Evolutionary conservation across 2,329 filamentous ascomycete species (phyloP).

Genomic region (Diaporthe sp.): DNA sequence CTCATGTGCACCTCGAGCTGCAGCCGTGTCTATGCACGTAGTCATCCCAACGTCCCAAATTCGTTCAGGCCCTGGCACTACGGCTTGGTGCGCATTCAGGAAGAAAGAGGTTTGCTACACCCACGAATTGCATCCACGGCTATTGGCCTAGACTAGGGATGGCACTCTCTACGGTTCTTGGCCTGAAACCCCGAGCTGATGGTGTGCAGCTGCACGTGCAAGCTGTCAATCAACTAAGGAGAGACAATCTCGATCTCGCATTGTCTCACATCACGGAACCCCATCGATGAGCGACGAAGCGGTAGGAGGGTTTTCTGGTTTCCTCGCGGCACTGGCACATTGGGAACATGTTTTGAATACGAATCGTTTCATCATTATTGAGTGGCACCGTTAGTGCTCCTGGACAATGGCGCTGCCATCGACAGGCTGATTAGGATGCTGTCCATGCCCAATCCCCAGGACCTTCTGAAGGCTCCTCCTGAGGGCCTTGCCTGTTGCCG

Average conservation of each 20-base stretch:
- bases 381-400: slow-evolving; percentile 26
- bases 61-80: not conserved
- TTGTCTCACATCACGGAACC: not conserved
- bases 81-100: not conserved
- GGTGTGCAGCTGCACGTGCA: slow-evolving; percentile 3
- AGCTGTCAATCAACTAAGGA: not conserved
- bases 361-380: slow-evolving; percentile 29
- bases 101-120: not conserved
- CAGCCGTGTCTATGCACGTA: slow-evolving; percentile 5
- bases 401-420: slow-evolving; percentile 32
- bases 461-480: slow-evolving; percentile 63
- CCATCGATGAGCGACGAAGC: not conserved
- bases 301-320: not conserved
- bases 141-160: not conserved
- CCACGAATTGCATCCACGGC: not conserved
- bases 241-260: not conserved
- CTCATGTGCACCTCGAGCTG: not conserved
- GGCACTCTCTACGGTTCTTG: not conserved
- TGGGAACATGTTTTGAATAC: not conserved
- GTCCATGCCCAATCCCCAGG: slow-evolving; percentile 55
- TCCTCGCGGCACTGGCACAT: not conserved
- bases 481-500: slow-evolving; percentile 55
- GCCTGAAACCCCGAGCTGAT: not conserved
- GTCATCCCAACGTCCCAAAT: not conserved
- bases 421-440: slow-evolving; percentile 32